A percentile compares a stretch with the other conserved stretches of the same genome.
Evolutionary conservation across 2,329 filamentous ascomycete species (phyloP).

Genomic region (Onygena corvina): DNA sequence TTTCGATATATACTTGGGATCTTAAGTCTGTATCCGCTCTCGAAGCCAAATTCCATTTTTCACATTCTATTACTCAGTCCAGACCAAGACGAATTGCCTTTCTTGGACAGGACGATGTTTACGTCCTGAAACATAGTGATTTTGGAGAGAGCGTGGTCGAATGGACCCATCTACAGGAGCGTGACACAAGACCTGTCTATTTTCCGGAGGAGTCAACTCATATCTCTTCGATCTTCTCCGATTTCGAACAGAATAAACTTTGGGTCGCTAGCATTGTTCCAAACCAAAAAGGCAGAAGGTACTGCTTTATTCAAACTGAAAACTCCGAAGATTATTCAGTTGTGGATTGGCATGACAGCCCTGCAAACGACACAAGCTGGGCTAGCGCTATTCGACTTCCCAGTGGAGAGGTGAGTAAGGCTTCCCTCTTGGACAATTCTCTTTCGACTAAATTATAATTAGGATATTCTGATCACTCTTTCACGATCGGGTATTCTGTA

Average conservation of each 20-base stretch:
- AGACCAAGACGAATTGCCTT: conserved; percentile 39
- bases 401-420: conserved; percentile 29
- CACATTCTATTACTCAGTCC: conserved; percentile 26
- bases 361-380: conserved; percentile 29
- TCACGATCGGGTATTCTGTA: conserved; percentile 67
- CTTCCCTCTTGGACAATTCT: not conserved
- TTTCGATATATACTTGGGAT: conserved; percentile 61
- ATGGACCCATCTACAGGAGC: conserved; percentile 26
- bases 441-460: conserved; percentile 14
- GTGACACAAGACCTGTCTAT: conserved; percentile 23
- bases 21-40: conserved; percentile 36
- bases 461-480: conserved; percentile 50
- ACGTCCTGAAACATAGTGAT: conserved; percentile 30
- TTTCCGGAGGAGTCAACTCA: conserved; percentile 25
- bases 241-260: conserved; percentile 23
- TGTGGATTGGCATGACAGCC: conserved; percentile 23
- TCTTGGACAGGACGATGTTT: conserved; percentile 31
- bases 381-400: conserved; percentile 27
- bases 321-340: conserved; percentile 14
- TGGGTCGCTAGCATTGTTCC: conserved; percentile 28
- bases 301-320: conserved; percentile 23
- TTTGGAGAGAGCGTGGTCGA: conserved; percentile 24
- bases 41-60: conserved; percentile 29
- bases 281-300: conserved; percentile 21
- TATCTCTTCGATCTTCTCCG: conserved; percentile 28